A percentile compares a stretch with the other conserved stretches of the same genome.
phyloP scores from a whole-genome alignment of 345 rosid genomes.

The Eucalyptus viminalis region DNA sequence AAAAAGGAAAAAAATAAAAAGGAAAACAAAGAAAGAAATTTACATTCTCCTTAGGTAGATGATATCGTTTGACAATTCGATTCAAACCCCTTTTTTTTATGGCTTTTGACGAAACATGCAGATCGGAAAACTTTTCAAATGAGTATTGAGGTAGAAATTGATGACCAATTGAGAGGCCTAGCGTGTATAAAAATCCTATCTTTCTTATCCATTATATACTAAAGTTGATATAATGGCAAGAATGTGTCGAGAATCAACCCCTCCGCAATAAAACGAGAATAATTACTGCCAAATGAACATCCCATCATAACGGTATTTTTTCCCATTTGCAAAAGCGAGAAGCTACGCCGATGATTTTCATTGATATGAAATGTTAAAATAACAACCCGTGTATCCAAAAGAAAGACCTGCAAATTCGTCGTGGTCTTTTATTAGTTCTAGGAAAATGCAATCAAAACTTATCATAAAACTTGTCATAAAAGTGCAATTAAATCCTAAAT shows the following conservation, averaged over 20 bases:
- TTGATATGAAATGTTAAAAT: no score
- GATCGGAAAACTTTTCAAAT: background rate
- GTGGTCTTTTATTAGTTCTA: background rate
- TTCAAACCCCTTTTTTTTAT: no score
- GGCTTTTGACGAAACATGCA: background rate
- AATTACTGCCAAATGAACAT: background rate
- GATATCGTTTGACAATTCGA: background rate
- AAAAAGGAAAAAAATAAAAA: background rate
- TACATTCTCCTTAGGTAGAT: background rate
- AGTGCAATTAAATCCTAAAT: fast-evolving
- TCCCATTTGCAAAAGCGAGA: background rate
- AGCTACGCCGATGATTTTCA: background rate
- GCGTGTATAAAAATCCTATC: background rate
- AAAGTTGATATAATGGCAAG: background rate
- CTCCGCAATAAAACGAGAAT: background rate
- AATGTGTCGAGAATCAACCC: background rate
- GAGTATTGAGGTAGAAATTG: background rate
- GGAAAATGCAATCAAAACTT: background rate
- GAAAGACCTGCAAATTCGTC: background rate
- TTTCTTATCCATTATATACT: fast-evolving
- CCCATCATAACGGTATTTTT: background rate
- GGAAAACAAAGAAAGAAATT: background rate
- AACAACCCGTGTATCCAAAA: background rate
- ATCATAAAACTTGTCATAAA: no score
- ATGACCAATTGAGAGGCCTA: background rate